These are phyloP conservation scores for Colletotrichum theobromicola DNA, from an alignment of 2,329 filamentous ascomycete genomes.

Conservation along the genomic window DNA sequence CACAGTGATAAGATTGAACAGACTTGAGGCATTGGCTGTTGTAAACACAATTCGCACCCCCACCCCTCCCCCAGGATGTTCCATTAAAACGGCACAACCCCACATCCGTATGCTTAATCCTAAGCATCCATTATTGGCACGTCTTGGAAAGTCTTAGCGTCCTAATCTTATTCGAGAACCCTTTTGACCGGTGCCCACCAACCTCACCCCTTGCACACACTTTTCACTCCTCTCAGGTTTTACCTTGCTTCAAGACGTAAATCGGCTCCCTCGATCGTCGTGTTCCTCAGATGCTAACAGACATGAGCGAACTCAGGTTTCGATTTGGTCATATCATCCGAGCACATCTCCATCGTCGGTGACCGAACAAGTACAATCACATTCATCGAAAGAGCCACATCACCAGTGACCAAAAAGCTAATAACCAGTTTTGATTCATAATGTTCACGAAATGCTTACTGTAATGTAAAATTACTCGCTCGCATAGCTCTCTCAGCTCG, in stretches of 20 bases:
- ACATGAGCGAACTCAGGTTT: neutral
- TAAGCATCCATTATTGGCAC: neutral
- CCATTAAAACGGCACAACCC: neutral
- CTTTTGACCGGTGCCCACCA: neutral
- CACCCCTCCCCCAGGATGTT: neutral
- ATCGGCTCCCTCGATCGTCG: neutral
- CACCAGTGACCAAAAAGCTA: neutral
- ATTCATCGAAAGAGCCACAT: neutral
- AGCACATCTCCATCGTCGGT: neutral
- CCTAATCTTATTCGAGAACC: neutral
- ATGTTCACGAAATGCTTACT: neutral
- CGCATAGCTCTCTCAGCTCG: neutral
- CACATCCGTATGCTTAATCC: neutral
- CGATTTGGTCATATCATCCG: neutral
- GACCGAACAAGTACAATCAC: neutral
- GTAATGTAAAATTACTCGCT: neutral
- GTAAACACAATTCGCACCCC: neutral
- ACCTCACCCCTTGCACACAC: neutral
- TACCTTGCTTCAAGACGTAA: neutral
- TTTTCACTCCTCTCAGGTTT: neutral
- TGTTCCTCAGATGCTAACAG: neutral
- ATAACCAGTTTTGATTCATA: neutral
- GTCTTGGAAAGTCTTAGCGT: neutral
- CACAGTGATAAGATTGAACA: neutral
- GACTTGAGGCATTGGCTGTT: neutral